A percentile compares a stretch with the other conserved stretches of the same genome.
These are phyloP conservation scores for Dictyophora rubrovolvata DNA, from an alignment of 768 basidiomycete species.

Conservation along the genomic window DNA sequence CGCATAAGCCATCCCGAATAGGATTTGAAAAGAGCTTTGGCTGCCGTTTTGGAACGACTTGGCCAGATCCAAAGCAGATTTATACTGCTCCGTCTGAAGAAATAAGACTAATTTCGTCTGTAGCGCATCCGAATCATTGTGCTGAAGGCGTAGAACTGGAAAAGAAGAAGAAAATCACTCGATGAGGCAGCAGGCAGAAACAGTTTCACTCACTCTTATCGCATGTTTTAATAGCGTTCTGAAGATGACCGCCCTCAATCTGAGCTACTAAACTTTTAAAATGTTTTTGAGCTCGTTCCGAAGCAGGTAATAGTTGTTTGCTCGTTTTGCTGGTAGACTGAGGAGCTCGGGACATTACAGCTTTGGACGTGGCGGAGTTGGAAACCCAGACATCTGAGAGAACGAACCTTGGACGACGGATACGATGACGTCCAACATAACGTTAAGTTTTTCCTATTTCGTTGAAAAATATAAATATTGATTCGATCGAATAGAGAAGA, in stretches of 20 bases:
- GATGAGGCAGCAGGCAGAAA: constrained; percentile 2
- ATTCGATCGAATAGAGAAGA: background rate
- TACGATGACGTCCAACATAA: constrained; percentile 1
- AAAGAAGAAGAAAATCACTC: background rate
- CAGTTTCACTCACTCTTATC: constrained; percentile 63
- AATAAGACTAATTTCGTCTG: constrained; percentile 83
- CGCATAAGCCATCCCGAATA: constrained; percentile 73
- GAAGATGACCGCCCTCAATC: constrained; percentile 81
- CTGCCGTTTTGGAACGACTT: background rate
- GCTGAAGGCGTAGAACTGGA: constrained; percentile 61
- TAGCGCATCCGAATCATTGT: constrained; percentile 58
- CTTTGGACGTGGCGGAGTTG: constrained; percentile 2
- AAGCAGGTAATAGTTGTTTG: constrained; percentile 19
- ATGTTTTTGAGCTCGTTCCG: constrained; percentile 40
- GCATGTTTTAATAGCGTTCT: constrained; percentile 83
- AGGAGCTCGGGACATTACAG: background rate
- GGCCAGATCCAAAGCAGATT: constrained; percentile 50
- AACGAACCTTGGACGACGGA: background rate
- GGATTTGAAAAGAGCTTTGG: constrained; percentile 12
- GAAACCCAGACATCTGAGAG: background rate
- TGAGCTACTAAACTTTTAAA: constrained; percentile 79
- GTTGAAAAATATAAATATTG: background rate
- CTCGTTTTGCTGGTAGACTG: constrained; percentile 7
- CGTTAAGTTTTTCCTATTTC: background rate
- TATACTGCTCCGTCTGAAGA: constrained; percentile 78